Evolutionary conservation across 2,329 filamentous ascomycete species (phyloP).

Genomic region (Pseudohalonectria lignicola): DNA sequence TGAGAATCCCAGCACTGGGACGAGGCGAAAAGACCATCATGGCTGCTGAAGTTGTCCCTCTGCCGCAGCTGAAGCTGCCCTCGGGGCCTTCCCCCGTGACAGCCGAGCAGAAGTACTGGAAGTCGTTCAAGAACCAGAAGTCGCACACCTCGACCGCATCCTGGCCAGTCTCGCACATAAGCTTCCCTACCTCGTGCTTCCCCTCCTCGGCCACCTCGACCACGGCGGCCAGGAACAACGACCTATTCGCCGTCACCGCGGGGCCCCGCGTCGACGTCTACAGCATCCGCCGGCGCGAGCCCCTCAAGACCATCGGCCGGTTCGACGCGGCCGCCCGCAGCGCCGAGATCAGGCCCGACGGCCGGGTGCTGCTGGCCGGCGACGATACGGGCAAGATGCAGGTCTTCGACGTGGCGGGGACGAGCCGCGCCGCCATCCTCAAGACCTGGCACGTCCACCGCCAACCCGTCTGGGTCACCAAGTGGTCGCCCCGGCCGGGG

Average conservation of each 20-base stretch:
- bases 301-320: slow-evolving; percentile 85
- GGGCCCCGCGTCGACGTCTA: slow-evolving; percentile 89
- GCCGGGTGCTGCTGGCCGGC: slow-evolving; percentile 78
- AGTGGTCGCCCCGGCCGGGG: slow-evolving; percentile 64
- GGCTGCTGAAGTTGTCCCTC: slow-evolving; percentile 75
- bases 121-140: slow-evolving; percentile 83
- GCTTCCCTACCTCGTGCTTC: slow-evolving; percentile 43
- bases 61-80: slow-evolving; percentile 73
- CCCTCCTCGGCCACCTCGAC: slow-evolving; percentile 16
- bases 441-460: slow-evolving; percentile 94
- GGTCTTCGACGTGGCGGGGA: slow-evolving; percentile 70
- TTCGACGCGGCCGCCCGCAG: slow-evolving; percentile 88
- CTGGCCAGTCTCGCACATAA: slow-evolving; percentile 84
- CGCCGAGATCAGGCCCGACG: slow-evolving; percentile 81
- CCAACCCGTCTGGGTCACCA: slow-evolving; percentile 85
- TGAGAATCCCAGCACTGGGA: no score
- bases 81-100: slow-evolving; percentile 74
- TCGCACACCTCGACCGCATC: slow-evolving; percentile 84
- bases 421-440: slow-evolving; percentile 69
- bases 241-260: slow-evolving; percentile 87
- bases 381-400: slow-evolving; percentile 89
- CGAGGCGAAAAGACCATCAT: slow-evolving; percentile 41
- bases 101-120: slow-evolving; percentile 94
- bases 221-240: slow-evolving; percentile 37
- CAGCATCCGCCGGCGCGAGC: slow-evolving; percentile 82